These are phyloP conservation scores for Zoysia matrella DNA, from an alignment of 202 grass and related monocot species.

Conservation along the genomic window DNA sequence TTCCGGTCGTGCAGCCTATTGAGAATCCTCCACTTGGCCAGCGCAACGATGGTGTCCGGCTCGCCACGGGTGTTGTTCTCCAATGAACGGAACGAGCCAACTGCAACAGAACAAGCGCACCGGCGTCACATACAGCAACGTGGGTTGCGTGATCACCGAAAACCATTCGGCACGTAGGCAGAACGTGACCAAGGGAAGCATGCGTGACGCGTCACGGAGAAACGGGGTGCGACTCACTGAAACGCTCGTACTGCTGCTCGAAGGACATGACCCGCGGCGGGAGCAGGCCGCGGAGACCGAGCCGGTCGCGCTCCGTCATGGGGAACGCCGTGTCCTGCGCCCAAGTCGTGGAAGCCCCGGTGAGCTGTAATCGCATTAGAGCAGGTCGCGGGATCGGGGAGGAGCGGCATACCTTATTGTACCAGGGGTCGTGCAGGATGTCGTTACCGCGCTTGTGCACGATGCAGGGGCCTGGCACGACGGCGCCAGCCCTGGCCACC, in stretches of 20 bases:
- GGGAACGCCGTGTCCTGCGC: constrained; percentile 94
- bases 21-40: no score
- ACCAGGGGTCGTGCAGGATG: no score
- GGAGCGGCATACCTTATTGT: no score
- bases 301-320: constrained; percentile 90
- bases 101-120: constrained; percentile 37
- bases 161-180: background rate
- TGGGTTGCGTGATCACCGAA: no score
- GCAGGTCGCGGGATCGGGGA: background rate
- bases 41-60: no score
- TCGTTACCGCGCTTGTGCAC: no score
- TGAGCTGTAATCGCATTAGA: constrained; percentile 4
- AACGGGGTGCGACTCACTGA: constrained; percentile 59
- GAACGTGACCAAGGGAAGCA: no score
- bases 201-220: background rate
- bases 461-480: no score
- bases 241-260: constrained; percentile 94
- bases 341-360: background rate
- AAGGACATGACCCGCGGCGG: constrained; percentile 97
- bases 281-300: constrained; percentile 91
- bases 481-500: no score
- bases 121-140: background rate
- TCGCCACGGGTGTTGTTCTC: background rate
- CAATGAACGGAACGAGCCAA: constrained; percentile 85
- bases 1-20: constrained; percentile 81